phyloP scores from a whole-genome alignment of 768 basidiomycete species.

The Paxillus involutus region DNA sequence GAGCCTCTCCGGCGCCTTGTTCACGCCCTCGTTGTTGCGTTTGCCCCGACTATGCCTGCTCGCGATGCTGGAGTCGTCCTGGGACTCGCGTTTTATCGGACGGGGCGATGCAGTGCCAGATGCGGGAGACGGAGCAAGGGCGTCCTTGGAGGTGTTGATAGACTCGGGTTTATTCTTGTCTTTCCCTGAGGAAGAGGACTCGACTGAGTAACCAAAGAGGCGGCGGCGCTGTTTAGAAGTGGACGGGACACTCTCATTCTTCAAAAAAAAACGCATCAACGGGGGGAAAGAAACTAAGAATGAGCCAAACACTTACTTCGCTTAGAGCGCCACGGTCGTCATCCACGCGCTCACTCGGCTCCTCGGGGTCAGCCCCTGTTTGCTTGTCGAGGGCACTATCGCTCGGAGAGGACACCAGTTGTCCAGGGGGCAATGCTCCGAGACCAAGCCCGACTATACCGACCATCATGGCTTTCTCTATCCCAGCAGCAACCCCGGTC shows the following conservation, averaged over 20 bases:
- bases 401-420: slow-evolving; percentile 58
- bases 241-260: slow-evolving; percentile 52
- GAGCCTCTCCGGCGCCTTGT: slow-evolving; percentile 54
- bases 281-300: neutral
- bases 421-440: slow-evolving; percentile 41
- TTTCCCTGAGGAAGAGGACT: slow-evolving; percentile 30
- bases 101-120: slow-evolving; percentile 18
- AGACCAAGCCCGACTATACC: slow-evolving; percentile 28
- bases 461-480: slow-evolving; percentile 20
- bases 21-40: slow-evolving; percentile 48
- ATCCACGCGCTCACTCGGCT: slow-evolving; percentile 29
- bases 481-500: slow-evolving; percentile 12
- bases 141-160: slow-evolving; percentile 26
- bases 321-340: slow-evolving; percentile 64
- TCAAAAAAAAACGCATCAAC: slow-evolving; percentile 1
- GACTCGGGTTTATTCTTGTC: slow-evolving; percentile 37
- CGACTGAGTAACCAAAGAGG: slow-evolving; percentile 60
- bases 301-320: slow-evolving; percentile 51
- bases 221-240: slow-evolving; percentile 41
- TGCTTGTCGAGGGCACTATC: slow-evolving; percentile 50
- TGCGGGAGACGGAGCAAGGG: slow-evolving; percentile 21
- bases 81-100: slow-evolving; percentile 18
- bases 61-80: slow-evolving; percentile 22
- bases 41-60: slow-evolving; percentile 45
- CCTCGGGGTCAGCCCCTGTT: slow-evolving; percentile 38